These are phyloP conservation scores for Kwoniella shivajii DNA, from an alignment of 1,284 basidiomycete genomes.

Conservation along the genomic window DNA sequence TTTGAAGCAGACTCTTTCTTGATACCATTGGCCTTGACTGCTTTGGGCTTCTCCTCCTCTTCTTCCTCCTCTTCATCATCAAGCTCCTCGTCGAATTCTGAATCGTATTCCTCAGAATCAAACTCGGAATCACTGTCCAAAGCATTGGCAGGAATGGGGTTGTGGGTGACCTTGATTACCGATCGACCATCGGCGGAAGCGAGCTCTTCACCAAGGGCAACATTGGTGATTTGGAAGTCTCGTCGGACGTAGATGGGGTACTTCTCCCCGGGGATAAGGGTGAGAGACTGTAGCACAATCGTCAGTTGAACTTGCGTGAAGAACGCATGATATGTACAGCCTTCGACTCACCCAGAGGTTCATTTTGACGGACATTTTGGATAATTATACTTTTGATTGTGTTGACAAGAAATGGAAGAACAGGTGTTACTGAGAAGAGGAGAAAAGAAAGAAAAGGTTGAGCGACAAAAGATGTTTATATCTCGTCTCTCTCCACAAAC, in stretches of 20 bases:
- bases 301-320: neutral
- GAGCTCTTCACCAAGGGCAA: slow-evolving; percentile 75
- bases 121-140: slow-evolving; percentile 61
- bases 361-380: slow-evolving; percentile 48
- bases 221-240: slow-evolving; percentile 81
- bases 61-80: slow-evolving; percentile 57
- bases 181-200: slow-evolving; percentile 68
- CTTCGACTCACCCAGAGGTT: slow-evolving; percentile 49
- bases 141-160: slow-evolving; percentile 47
- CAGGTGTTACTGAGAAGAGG: neutral
- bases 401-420: slow-evolving; percentile 7
- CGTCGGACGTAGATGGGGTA: slow-evolving; percentile 65
- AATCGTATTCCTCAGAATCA: slow-evolving; percentile 55
- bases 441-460: neutral
- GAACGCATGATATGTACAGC: neutral
- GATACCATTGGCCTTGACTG: slow-evolving; percentile 41
- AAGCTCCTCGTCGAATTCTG: slow-evolving; percentile 52
- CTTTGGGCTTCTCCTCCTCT: slow-evolving; percentile 30
- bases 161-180: slow-evolving; percentile 76
- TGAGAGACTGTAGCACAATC: slow-evolving; percentile 7
- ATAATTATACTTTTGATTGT: slow-evolving; percentile 1
- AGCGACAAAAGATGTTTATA: neutral
- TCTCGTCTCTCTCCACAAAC: neutral
- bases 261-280: slow-evolving; percentile 61
- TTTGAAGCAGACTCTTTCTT: slow-evolving; percentile 52